These are phyloP conservation scores for Phyllosticta ampelicida DNA, from an alignment of 2,329 filamentous ascomycete species.

Conservation along the genomic window DNA sequence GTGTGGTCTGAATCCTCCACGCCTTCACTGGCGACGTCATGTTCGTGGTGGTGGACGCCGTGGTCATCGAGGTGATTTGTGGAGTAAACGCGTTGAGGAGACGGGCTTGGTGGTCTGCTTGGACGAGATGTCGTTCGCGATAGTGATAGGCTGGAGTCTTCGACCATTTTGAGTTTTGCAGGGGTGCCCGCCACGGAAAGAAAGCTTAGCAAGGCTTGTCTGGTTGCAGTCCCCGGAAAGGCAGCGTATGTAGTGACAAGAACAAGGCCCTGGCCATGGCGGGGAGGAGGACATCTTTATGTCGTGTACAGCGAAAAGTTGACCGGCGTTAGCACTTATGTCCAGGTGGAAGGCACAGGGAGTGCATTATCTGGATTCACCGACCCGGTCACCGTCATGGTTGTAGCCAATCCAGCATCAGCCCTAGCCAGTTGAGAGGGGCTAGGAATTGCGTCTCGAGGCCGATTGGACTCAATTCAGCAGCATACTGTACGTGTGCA, in stretches of 20 bases:
- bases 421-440: not conserved
- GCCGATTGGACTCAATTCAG: not conserved
- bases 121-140: constrained; percentile 12
- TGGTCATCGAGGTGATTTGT: constrained; percentile 25
- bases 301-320: not conserved
- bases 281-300: not conserved
- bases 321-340: not conserved
- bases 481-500: not conserved
- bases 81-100: constrained; percentile 21
- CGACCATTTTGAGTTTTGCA: constrained; percentile 5
- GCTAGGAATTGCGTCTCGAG: not conserved
- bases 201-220: constrained; percentile 5
- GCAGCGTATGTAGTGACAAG: not conserved
- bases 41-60: constrained; percentile 24
- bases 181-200: not conserved
- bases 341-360: not conserved
- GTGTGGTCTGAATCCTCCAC: not conserved
- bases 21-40: constrained; percentile 18
- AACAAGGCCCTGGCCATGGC: not conserved
- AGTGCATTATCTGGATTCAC: not conserved
- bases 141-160: not conserved
- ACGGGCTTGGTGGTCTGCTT: constrained; percentile 15
- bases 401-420: not conserved
- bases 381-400: not conserved
- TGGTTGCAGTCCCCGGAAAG: not conserved